Evolutionary conservation across 106 monocot genomes (phyloP).

Genomic region (Allium fistulosum): DNA sequence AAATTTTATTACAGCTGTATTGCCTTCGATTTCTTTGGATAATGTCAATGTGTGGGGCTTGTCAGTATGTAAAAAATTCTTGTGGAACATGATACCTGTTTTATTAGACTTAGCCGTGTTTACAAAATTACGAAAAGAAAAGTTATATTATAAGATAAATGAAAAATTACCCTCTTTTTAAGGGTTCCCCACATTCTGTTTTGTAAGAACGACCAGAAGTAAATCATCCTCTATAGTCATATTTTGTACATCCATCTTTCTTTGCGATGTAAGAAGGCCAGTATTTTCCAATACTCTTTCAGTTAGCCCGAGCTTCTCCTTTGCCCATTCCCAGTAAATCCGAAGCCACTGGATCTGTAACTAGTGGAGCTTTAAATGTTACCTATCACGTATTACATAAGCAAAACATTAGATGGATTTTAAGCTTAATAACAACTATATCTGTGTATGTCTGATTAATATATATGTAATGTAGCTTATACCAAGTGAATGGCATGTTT

Average conservation of each 20-base stretch:
- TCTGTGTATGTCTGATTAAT: not conserved
- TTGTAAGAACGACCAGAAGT: slow-evolving; percentile 5
- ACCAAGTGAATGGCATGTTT: not conserved
- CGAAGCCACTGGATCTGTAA: slow-evolving; percentile 29
- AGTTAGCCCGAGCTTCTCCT: slow-evolving; percentile 47
- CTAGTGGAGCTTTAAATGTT: slow-evolving; percentile 42
- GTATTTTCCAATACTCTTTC: slow-evolving; percentile 39
- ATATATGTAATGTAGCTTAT: not conserved
- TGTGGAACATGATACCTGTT: slow-evolving; percentile 35
- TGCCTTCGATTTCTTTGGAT: slow-evolving; percentile 52
- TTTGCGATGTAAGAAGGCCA: slow-evolving; percentile 26
- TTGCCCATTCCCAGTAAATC: slow-evolving; percentile 40
- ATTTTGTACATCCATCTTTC: slow-evolving; percentile 3
- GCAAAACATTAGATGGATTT: not conserved
- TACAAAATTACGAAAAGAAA: too few relatives aligned
- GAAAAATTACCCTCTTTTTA: slow-evolving; percentile 25
- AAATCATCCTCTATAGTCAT: slow-evolving; percentile 31
- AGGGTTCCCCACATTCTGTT: slow-evolving; percentile 32
- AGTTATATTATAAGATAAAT: too few relatives aligned
- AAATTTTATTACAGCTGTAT: slow-evolving; percentile 21
- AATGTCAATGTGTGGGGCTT: slow-evolving; percentile 28
- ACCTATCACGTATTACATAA: slow-evolving; percentile 12
- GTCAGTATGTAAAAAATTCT: slow-evolving; percentile 18
- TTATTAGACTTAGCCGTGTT: too few relatives aligned
- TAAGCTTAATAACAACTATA: not conserved